Percentiles rank a stretch among this genome's conserved stretches.
Conservation (phyloP, 768 basidiomycete species). For the Naganishia kalamii region DNA sequence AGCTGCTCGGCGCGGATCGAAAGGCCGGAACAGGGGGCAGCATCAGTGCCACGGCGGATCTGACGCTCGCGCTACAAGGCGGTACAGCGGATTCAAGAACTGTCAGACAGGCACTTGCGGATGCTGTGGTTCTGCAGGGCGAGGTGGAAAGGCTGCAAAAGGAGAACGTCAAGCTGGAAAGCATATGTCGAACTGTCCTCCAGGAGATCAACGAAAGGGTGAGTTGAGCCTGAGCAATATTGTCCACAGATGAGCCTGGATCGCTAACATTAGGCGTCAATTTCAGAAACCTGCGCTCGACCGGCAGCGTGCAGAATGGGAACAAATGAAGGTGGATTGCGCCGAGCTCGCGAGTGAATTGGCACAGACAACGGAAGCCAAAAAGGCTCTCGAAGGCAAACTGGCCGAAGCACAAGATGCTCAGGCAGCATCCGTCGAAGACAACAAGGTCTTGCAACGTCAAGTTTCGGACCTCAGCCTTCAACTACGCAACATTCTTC, state of each 20-base stretch:
- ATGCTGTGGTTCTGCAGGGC: constrained; percentile 16
- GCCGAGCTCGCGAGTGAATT: constrained; percentile 35
- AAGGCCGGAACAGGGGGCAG: constrained; percentile 14
- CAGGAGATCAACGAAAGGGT: constrained; percentile 85
- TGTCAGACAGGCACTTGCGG: constrained; percentile 8
- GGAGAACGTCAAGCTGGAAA: constrained; percentile 19
- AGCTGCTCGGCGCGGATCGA: constrained; percentile 35
- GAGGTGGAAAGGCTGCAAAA: constrained; percentile 11
- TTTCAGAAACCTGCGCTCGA: constrained; percentile 77
- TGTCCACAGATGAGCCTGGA: not conserved
- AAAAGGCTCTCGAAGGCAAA: constrained; percentile 5
- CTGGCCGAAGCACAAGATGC: constrained; percentile 57
- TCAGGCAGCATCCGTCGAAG: constrained; percentile 78
- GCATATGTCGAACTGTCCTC: constrained; percentile 1
- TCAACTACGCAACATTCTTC: constrained; percentile 73
- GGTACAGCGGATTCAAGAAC: constrained; percentile 50
- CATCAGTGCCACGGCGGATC: constrained; percentile 6
- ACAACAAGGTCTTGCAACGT: constrained; percentile 68
- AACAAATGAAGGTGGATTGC: constrained; percentile 31
- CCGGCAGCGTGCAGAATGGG: constrained; percentile 80
- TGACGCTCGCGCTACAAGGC: constrained; percentile 27
- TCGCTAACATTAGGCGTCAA: not conserved
- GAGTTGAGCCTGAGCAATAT: constrained; percentile 36
- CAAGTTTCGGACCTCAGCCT: constrained; percentile 76
- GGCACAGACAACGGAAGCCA: constrained; percentile 9